Base-by-base conservation (phyloP, 768 basidiomycete genomes). In the Rossbeevera mucosa region DNA sequence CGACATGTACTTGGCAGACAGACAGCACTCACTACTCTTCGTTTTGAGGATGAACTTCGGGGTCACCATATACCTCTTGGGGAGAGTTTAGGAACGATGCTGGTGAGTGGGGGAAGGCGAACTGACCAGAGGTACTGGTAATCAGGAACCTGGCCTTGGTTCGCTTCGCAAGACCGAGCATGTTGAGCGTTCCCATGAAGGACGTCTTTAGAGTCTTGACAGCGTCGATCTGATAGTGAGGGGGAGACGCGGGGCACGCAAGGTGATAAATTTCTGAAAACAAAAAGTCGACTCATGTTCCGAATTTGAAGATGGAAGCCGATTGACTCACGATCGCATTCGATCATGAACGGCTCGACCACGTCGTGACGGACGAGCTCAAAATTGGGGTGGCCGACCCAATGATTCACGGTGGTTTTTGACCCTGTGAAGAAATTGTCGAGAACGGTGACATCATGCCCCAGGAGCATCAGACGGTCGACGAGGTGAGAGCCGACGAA, bases 391-490 rank as follows among this genome's bases (percentile, higher is more conserved):
- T 99, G 96, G 7, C 96, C 96, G 52, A 93, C 79, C 93, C 93
- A 95, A 63, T 93, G 89, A 59, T 86, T 85, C 57, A 97, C 89
- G 47, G 94, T 95, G n/a, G 93, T 95, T 71, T 94, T 94, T 50
- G 89, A 90, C 14, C 96, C 96, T 22, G 94, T 97, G 76, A 99
- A 99, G 70, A 99, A 99, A 75, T 97, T 97, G 77, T 98, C 95
- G 51, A 96, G 73, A 58, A 97, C 95, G 51, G 92, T 94, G 61
- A 95, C 93, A 69, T 97, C 94, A 66, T 99, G 96, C 14, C 96
- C 96, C 47, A 98, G 82, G 56, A 97, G 80, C 93, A 99, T 94
- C 56, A 98, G 82, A 45, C 96, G 83, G 74, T 99, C 96, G 48
- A 99, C 91, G 44, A 99, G 84, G 73, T 99, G 96, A 28, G 93